Percentiles rank a stretch among this genome's conserved stretches.
These are phyloP conservation scores for Helenozyma rhizophorensis DNA, from an alignment of 805 yeast species.

Conservation along the genomic window DNA sequence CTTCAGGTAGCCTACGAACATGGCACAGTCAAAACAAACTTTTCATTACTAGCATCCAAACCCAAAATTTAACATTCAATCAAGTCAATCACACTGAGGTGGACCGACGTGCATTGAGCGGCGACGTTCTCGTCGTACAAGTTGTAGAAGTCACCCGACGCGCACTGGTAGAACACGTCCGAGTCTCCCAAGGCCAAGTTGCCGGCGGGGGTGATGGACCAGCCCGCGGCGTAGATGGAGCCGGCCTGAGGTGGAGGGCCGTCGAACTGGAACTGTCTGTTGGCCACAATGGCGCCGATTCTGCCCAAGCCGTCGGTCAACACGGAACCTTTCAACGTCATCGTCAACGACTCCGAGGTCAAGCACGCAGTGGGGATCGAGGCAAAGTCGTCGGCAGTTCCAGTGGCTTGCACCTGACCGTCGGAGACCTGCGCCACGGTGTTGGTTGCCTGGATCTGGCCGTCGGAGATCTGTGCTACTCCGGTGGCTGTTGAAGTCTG, in stretches of 20 bases:
- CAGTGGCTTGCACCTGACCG: conserved; percentile 28
- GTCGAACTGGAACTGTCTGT: conserved; percentile 77
- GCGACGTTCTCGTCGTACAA: conserved; percentile 64
- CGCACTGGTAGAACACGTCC: conserved; percentile 67
- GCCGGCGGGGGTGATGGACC: conserved; percentile 47
- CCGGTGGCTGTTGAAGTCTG: conserved; percentile 16
- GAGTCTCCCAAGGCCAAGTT: conserved; percentile 62
- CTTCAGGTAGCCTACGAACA: too few relatives aligned
- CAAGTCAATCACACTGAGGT: conserved; percentile 55
- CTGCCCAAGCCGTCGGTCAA: conserved; percentile 60
- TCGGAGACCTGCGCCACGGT: conserved; percentile 21
- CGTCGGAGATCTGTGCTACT: conserved; percentile 12
- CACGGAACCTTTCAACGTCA: conserved; percentile 48
- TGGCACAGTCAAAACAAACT: conserved; percentile 10
- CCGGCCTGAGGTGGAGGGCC: conserved; percentile 76
- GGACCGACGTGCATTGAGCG: conserved; percentile 58
- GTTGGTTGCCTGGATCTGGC: conserved; percentile 19
- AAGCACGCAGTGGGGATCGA: conserved; percentile 18
- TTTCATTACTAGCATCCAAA: too few relatives aligned
- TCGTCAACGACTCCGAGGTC: conserved; percentile 41
- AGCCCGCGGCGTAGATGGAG: conserved; percentile 27
- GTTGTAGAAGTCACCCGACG: conserved; percentile 75
- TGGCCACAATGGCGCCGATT: conserved; percentile 75
- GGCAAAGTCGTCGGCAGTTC: conserved; percentile 8
- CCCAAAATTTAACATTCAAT: conserved; percentile 43